Evolutionary conservation across 371 early-diverging fungal genomes (phyloP), one percentile per base, ranked within the genome.

Genomic region (Lichtheimia hyalospora): DNA sequence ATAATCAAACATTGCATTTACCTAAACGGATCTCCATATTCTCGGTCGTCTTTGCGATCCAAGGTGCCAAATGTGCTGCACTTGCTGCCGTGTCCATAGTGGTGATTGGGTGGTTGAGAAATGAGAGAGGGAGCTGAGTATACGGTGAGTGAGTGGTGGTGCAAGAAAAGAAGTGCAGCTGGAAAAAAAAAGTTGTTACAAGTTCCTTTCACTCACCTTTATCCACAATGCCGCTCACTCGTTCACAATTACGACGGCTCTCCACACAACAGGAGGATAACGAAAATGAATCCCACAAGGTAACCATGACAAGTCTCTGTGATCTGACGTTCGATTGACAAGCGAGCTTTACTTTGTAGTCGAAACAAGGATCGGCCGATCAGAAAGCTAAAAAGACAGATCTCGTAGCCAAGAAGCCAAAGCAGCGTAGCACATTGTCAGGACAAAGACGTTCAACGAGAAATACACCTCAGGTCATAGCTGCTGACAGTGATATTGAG

Each of bases 11-110:
- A 13, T 42, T 3, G 14, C 39, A 43, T 12, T 40, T 54, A 61
- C 55, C 61, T 52, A 71, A 41, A 21, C 60, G 46, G 10, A 71
- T 23, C 39, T 59, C 53, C 44, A 60, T 71, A 49, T 52, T 16
- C 20, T 67, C 68, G 7, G 65, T 71, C 21, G 68, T 68, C n/a
- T 68, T 71, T 42, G 60, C 46, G 24, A 63, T 61, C 77, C 77
- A 76, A 27, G 68, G 67, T n/a, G 60, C 43, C 25, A 74, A 62
- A 24, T 62, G 48, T 15, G 62, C 25, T 24, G 49, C 18, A 50
- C 27, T 62, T 12, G 61, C 61, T 24, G 61, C 14, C 21, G 27
- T 24, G 27, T 59, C 68, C 60, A 62, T 49, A 1, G 64, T 61
- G 25, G 59, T 25, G 43, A 10, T 23, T 46, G 46, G 25, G 5